Evolutionary conservation across 148 eudicot genomes (phyloP).

Genomic region (Mesembryanthemum crystallinum): DNA sequence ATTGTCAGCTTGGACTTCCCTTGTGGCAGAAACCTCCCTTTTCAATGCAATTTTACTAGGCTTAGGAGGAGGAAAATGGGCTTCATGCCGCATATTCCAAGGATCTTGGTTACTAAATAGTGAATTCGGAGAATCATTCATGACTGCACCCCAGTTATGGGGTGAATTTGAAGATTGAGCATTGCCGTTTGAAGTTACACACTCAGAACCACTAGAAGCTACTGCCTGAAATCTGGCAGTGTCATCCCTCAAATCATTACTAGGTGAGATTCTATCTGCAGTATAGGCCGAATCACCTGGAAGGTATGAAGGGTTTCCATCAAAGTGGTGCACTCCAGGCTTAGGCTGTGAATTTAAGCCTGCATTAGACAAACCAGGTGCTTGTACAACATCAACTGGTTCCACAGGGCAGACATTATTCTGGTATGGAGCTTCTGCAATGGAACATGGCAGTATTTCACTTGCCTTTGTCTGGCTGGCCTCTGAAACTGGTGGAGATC

Average conservation of each 20-base stretch:
- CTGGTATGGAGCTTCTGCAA: conserved; percentile 28
- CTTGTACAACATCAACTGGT: conserved; percentile 34
- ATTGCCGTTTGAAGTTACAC: conserved; percentile 25
- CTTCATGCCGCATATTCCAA: conserved; percentile 56
- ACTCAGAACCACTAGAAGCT: conserved; percentile 30
- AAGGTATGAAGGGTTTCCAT: conserved; percentile 31
- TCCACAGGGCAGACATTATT: conserved; percentile 32
- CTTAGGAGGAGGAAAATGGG: conserved; percentile 71
- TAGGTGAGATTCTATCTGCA: conserved; percentile 34
- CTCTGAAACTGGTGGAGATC: conserved; percentile 23
- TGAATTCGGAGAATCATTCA: conserved; percentile 52
- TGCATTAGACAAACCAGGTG: conserved; percentile 28
- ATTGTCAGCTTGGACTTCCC: conserved; percentile 41
- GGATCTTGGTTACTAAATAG: conserved; percentile 78
- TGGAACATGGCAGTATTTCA: conserved; percentile 30
- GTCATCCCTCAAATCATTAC: conserved; percentile 41
- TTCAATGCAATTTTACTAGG: conserved; percentile 52
- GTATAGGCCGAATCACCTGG: conserved; percentile 34
- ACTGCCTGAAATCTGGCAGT: conserved; percentile 29
- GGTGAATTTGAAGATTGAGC: conserved; percentile 30
- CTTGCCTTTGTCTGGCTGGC: conserved; percentile 26
- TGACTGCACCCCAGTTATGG: conserved; percentile 39
- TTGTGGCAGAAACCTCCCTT: conserved; percentile 41
- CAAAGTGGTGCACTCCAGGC: conserved; percentile 27
- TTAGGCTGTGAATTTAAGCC: conserved; percentile 21